Conservation (phyloP, 495 filamentous ascomycete genomes). For the Aspergillus cavernicola region DNA sequence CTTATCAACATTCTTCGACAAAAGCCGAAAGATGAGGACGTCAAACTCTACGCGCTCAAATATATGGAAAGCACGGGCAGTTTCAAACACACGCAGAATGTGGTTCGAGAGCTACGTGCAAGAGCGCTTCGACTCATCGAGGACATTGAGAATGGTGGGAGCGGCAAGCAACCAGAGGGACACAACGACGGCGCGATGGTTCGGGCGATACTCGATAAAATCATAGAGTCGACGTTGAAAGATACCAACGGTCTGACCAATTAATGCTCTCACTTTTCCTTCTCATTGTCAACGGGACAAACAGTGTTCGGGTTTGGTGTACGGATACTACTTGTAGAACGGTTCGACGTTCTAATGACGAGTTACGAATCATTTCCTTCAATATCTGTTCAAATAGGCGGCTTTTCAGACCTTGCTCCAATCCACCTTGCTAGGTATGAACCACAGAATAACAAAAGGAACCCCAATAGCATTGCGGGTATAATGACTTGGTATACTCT, state of each 20-base stretch:
- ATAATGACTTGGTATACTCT: not conserved
- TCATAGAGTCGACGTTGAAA: constrained; percentile 38
- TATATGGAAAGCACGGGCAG: constrained; percentile 90
- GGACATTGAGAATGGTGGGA: constrained; percentile 54
- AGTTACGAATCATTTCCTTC: not conserved
- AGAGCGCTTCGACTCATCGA: constrained; percentile 66
- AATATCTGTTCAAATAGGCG: not conserved
- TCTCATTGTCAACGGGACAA: not conserved
- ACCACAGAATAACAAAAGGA: not conserved
- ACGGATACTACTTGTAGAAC: not conserved
- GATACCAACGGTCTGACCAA: constrained; percentile 16
- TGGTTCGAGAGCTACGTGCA: constrained; percentile 62
- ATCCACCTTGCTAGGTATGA: not conserved
- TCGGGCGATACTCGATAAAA: constrained; percentile 44
- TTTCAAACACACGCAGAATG: constrained; percentile 77
- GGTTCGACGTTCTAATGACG: constrained; percentile 3
- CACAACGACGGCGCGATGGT: constrained; percentile 37
- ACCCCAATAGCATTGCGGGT: constrained; percentile 1
- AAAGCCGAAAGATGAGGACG: constrained; percentile 76
- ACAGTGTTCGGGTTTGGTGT: not conserved
- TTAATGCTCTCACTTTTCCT: not conserved
- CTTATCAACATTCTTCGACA: constrained; percentile 91
- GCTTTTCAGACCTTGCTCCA: not conserved
- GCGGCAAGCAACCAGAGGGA: constrained; percentile 28
- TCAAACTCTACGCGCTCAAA: constrained; percentile 85